Conservation (phyloP, 2,329 filamentous ascomycete species). For the Daldinia eschscholtzii region DNA sequence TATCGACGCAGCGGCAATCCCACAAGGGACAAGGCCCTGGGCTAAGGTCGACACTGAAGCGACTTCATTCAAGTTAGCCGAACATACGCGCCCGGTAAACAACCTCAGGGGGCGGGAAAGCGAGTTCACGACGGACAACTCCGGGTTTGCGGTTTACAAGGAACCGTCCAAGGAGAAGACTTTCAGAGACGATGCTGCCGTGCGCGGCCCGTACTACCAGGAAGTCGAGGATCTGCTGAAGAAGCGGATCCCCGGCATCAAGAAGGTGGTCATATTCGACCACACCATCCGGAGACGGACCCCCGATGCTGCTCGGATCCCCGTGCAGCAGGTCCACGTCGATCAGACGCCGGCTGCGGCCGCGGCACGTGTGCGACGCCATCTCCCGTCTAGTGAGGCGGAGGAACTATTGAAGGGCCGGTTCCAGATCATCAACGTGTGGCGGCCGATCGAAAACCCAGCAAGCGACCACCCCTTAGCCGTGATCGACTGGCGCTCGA, state of each 20-base stretch:
- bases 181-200: conserved; percentile 67
- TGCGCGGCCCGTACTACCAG: conserved; percentile 69
- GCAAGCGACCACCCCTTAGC: conserved; percentile 72
- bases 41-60: conserved; percentile 72
- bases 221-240: conserved; percentile 71
- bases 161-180: conserved; percentile 65
- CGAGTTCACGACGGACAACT: conserved; percentile 67
- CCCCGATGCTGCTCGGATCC: conserved; percentile 69
- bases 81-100: conserved; percentile 62
- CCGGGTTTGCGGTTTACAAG: conserved; percentile 69
- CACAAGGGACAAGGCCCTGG: conserved; percentile 67
- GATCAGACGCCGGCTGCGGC: conserved; percentile 77
- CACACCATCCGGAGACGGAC: conserved; percentile 74
- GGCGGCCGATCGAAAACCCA: conserved; percentile 74
- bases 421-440: conserved; percentile 78
- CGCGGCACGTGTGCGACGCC: conserved; percentile 70
- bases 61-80: conserved; percentile 63
- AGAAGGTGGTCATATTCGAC: conserved; percentile 73
- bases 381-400: conserved; percentile 67
- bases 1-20: conserved; percentile 67
- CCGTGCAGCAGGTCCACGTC: conserved; percentile 78
- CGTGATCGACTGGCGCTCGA: conserved; percentile 72
- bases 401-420: conserved; percentile 68
- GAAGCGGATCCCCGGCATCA: conserved; percentile 60
- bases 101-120: conserved; percentile 65